These are phyloP conservation scores for Domatiomyces catenatus DNA, from an alignment of 2,329 filamentous ascomycete genomes.

Conservation along the genomic window DNA sequence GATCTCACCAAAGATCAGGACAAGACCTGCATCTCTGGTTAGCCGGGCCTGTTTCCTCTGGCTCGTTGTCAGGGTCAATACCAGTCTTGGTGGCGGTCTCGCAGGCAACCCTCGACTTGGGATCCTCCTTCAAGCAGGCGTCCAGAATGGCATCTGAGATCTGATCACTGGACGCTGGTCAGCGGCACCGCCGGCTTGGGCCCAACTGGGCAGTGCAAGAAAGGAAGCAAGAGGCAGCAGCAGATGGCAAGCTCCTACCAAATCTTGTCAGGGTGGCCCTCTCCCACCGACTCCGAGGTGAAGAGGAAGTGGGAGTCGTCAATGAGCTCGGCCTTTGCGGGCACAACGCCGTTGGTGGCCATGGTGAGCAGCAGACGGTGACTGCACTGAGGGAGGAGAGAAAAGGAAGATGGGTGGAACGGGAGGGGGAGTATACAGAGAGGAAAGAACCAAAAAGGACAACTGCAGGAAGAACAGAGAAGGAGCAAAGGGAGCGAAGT, in stretches of 20 bases:
- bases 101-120: constrained; percentile 96
- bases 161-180: constrained; percentile 50
- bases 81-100: constrained; percentile 99
- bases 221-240: constrained; percentile 2
- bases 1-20: constrained; percentile 98
- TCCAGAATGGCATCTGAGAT: constrained; percentile 97
- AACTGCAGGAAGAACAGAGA: constrained; percentile 22
- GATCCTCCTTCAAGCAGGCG: constrained; percentile 87
- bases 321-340: not conserved
- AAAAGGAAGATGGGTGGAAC: constrained; percentile 11
- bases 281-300: constrained; percentile 80
- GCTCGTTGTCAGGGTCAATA: constrained; percentile 23
- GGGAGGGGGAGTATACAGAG: constrained; percentile 26
- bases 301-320: constrained; percentile 48
- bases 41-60: not conserved
- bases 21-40: constrained; percentile 41
- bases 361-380: not conserved
- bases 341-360: not conserved
- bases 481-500: not conserved
- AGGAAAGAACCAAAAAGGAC: constrained; percentile 18
- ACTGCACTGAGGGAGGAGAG: constrained; percentile 1
- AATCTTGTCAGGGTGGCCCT: constrained; percentile 93
- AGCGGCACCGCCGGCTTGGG: constrained; percentile 2
- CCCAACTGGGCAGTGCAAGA: not conserved
- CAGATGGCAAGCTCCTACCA: constrained; percentile 37